phyloP scores from a whole-genome alignment of 768 basidiomycete species.

The Amyloporia xantha region DNA sequence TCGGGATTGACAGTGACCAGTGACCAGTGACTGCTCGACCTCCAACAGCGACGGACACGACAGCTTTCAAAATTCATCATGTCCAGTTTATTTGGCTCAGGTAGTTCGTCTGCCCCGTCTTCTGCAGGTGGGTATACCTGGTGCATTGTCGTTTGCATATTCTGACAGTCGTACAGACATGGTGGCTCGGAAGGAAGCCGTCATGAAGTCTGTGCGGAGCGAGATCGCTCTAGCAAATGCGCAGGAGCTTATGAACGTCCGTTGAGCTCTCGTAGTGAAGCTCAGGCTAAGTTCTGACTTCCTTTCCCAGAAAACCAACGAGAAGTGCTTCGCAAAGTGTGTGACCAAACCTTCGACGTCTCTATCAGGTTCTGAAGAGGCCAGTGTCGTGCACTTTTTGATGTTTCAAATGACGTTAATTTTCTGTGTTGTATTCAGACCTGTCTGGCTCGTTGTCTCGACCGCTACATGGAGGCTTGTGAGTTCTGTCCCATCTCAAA shows the following conservation, averaged over 20 bases:
- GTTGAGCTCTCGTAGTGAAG: constrained; percentile 13
- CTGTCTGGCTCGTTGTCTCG: constrained; percentile 69
- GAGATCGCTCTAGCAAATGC: constrained; percentile 72
- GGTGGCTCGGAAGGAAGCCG: constrained; percentile 32
- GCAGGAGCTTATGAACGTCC: constrained; percentile 75
- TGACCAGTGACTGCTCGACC: background rate
- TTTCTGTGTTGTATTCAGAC: constrained; percentile 37
- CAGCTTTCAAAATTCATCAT: too few species aligned
- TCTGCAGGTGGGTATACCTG: constrained; percentile 6
- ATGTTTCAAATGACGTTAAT: background rate
- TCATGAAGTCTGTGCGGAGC: constrained; percentile 58
- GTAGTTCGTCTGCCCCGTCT: constrained; percentile 8
- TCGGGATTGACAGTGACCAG: background rate
- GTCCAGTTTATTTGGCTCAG: constrained; percentile 8
- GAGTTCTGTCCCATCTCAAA: constrained; percentile 26
- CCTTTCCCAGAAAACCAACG: constrained; percentile 58
- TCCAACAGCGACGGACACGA: too few species aligned
- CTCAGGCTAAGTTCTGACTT: background rate
- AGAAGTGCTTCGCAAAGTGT: constrained; percentile 74
- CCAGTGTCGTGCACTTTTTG: constrained; percentile 19
- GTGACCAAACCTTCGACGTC: constrained; percentile 68
- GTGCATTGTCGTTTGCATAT: background rate
- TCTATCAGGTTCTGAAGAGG: constrained; percentile 69
- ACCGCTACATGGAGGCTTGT: constrained; percentile 85
- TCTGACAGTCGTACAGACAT: constrained; percentile 24